Base-by-base conservation (phyloP, 108 stramenopile genomes). In the Seminavis robusta region DNA sequence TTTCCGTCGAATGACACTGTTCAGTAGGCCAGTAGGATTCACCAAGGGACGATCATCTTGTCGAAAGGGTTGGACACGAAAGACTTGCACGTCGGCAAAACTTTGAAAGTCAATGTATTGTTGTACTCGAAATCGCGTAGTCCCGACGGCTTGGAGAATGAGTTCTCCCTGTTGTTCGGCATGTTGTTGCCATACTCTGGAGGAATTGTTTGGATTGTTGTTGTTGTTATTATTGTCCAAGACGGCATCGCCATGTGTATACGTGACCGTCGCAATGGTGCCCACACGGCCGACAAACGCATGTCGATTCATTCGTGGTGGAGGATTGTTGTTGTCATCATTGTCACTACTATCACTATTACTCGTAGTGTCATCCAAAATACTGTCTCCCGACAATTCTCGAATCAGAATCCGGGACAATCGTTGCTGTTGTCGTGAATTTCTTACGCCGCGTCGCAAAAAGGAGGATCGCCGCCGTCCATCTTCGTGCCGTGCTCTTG, bases 71-170 rank as follows among this genome's bases (percentile, higher is more conserved):
- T n/a, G n/a, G n/a, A n/a, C n/a, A n/a, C n/a, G n/a, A n/a, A n/a
- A n/a, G n/a, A n/a, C n/a, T n/a, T n/a, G n/a, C n/a, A n/a, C n/a
- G n/a, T n/a, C n/a, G n/a, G 21, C 42, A 43, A 43, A 43, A 10
- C 17, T 50, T 27, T 38, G 65, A 49, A 50, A 59, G 42, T 65
- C 47, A 8, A 26, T 50, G 10, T 16, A 50, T 50, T 5, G 9
- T 9, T 7, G 13, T 20, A 88, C 69, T 23, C 78, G 70, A 59
- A 84, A 80, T 21, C 83, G 70, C 8, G 56, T 52, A 1, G 83
- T 89, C 1, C 83, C 87, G 9, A 89, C 45, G 10, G 84, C 76
- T 10, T 83, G 85, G 10, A 85, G 51, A 11, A 88, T 76, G 41
- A 88, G 47, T 63, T 75, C 61, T 16, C 46, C 62, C 43, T 26